A percentile compares a stretch with the other conserved stretches of the same genome.
Evolutionary conservation across 2,329 filamentous ascomycete species (phyloP).

Genomic region (Ophiostoma ips): DNA sequence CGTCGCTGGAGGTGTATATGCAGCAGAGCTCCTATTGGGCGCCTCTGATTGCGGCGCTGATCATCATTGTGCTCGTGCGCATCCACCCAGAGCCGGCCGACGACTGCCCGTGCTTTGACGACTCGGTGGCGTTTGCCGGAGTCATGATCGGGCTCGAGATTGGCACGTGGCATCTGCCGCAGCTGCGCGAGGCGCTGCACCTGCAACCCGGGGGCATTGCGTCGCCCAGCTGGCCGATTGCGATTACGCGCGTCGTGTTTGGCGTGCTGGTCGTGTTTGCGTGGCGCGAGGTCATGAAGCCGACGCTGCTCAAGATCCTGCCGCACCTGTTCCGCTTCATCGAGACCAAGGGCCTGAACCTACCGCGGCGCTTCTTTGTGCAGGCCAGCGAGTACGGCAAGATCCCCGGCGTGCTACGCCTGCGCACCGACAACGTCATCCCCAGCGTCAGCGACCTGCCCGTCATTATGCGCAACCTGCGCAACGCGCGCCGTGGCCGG

Average conservation of each 20-base stretch:
- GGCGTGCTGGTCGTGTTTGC: slow-evolving; percentile 75
- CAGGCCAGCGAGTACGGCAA: slow-evolving; percentile 81
- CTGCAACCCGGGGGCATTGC: slow-evolving; percentile 48
- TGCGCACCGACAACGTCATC: slow-evolving; percentile 69
- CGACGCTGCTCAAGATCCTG: slow-evolving; percentile 58
- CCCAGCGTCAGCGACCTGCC: slow-evolving; percentile 82
- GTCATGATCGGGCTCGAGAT: slow-evolving; percentile 75
- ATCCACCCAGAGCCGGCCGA: slow-evolving; percentile 93
- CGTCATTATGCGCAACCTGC: slow-evolving; percentile 65
- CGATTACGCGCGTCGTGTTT: slow-evolving; percentile 54
- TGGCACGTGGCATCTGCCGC: slow-evolving; percentile 70
- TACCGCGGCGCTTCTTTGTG: slow-evolving; percentile 84
- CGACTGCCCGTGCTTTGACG: slow-evolving; percentile 93
- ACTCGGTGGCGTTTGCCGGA: slow-evolving; percentile 84
- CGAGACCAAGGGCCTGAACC: slow-evolving; percentile 61
- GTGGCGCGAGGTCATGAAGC: slow-evolving; percentile 87
- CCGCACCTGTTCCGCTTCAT: slow-evolving; percentile 81
- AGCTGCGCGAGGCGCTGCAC: slow-evolving; percentile 31
- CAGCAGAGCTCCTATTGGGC: slow-evolving; percentile 49
- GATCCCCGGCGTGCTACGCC: slow-evolving; percentile 57
- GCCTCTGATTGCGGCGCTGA: slow-evolving; percentile 46
- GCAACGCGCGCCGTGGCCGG: slow-evolving; percentile 51
- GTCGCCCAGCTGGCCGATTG: slow-evolving; percentile 50
- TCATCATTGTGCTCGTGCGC: slow-evolving; percentile 64
- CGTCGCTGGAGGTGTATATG: slow-evolving; percentile 56